phyloP scores from a whole-genome alignment of 768 basidiomycete species.

The Cubamyces lactineus region DNA sequence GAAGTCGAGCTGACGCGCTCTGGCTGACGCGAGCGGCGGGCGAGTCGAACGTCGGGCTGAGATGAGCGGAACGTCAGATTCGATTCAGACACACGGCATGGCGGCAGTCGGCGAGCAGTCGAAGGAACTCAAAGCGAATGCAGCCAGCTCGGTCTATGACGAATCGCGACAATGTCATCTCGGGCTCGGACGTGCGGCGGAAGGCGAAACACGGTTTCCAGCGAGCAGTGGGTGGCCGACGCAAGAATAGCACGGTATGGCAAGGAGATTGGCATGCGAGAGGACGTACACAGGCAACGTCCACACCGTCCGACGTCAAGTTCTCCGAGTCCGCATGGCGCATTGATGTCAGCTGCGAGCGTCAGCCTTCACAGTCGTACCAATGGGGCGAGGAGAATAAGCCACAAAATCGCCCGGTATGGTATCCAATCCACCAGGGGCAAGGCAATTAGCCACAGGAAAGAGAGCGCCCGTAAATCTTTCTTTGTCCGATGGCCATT shows the following conservation, averaged over 20 bases:
- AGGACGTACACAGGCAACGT: not conserved
- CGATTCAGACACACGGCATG: constrained; percentile 1
- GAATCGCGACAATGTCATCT: not conserved
- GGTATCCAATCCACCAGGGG: not conserved
- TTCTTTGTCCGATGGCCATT: no score
- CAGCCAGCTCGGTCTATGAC: not conserved
- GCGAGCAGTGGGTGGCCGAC: no score
- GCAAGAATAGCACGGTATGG: not conserved
- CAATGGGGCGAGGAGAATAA: not conserved
- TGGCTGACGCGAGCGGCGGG: not conserved
- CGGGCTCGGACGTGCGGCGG: not conserved
- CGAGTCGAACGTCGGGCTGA: not conserved
- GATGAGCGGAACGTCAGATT: no score
- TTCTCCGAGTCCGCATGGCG: no score
- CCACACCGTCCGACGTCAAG: no score
- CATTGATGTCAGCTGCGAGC: not conserved
- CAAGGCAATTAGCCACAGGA: not conserved
- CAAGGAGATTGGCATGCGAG: not conserved
- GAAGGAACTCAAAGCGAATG: no score
- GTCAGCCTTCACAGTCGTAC: not conserved
- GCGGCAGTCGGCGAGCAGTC: not conserved
- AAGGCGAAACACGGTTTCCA: not conserved
- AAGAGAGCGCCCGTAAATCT: not conserved
- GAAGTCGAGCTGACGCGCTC: not conserved
- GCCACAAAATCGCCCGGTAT: constrained; percentile 1